phyloP scores from a whole-genome alignment of 768 basidiomycete genomes.

The Psilocybe tampanensis region DNA sequence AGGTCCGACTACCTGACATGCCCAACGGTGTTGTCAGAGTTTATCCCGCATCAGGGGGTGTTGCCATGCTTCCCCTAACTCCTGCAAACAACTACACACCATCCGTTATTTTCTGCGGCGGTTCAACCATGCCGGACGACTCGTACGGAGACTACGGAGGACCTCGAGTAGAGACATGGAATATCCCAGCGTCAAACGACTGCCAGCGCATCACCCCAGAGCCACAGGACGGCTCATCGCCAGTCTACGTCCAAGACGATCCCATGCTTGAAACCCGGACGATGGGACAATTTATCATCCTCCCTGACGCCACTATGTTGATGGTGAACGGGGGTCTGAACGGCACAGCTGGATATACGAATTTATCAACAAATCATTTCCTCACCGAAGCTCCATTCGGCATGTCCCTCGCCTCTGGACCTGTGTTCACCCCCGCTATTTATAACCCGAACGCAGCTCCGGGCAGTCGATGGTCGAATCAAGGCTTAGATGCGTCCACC shows the following conservation, averaged over 20 bases:
- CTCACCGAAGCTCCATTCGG: constrained; percentile 57
- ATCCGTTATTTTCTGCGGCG: constrained; percentile 89
- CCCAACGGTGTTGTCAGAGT: constrained; percentile 73
- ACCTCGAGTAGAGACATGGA: constrained; percentile 73
- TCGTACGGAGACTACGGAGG: constrained; percentile 76
- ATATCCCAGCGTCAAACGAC: constrained; percentile 64
- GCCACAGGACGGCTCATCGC: constrained; percentile 61
- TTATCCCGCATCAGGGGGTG: constrained; percentile 87
- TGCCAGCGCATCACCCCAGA: constrained; percentile 88
- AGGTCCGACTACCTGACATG: constrained; percentile 70
- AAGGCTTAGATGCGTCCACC: constrained; percentile 56
- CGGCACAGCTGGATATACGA: constrained; percentile 81
- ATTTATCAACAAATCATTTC: constrained; percentile 43
- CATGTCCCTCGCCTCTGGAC: constrained; percentile 76
- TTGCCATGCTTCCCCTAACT: constrained; percentile 88
- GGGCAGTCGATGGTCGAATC: constrained; percentile 74
- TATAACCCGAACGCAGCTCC: constrained; percentile 74
- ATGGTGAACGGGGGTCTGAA: constrained; percentile 81
- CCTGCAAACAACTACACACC: constrained; percentile 85
- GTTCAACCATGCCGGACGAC: constrained; percentile 70
- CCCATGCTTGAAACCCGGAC: constrained; percentile 73
- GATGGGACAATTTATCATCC: constrained; percentile 89
- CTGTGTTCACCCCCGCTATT: constrained; percentile 73
- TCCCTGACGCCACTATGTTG: constrained; percentile 74
- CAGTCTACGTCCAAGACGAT: constrained; percentile 70